These are phyloP conservation scores for Solanum ossicruentum DNA, from an alignment of 257 asterid species.

Conservation along the genomic window DNA sequence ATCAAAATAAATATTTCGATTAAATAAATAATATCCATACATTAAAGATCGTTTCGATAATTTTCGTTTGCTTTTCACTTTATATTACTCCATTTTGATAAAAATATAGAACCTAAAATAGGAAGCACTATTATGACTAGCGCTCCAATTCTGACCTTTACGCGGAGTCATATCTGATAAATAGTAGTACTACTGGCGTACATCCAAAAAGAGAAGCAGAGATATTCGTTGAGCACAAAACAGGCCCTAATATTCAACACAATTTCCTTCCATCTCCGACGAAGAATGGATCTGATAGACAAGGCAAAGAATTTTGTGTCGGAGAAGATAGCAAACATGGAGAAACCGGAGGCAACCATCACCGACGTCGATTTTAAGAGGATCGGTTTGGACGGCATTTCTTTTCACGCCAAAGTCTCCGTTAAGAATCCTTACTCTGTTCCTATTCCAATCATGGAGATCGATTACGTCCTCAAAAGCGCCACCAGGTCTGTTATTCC, in stretches of 20 bases:
- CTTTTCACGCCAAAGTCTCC: slow-evolving; percentile 40
- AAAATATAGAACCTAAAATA: neutral
- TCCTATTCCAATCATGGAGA: slow-evolving; percentile 57
- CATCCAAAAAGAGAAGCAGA: neutral
- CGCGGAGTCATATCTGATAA: neutral
- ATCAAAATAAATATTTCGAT: no score
- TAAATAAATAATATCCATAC: no score
- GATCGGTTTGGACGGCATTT: slow-evolving; percentile 32
- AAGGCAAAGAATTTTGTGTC: slow-evolving; percentile 35
- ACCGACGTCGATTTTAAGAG: slow-evolving; percentile 62
- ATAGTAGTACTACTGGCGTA: neutral
- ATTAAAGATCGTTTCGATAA: no score
- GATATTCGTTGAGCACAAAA: neutral
- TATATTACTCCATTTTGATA: neutral
- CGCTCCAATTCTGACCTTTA: neutral
- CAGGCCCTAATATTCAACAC: neutral
- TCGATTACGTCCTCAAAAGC: slow-evolving; percentile 47
- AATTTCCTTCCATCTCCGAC: neutral
- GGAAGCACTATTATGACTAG: neutral
- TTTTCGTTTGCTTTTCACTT: no score
- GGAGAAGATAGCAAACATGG: slow-evolving; percentile 15
- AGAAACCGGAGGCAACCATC: slow-evolving; percentile 62
- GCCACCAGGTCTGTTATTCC: slow-evolving; percentile 27
- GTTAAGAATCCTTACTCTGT: slow-evolving; percentile 48
- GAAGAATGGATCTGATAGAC: slow-evolving; percentile 32